phyloP scores from a whole-genome alignment of 148 eudicot genomes.

The Suaeda aralocaspica region DNA sequence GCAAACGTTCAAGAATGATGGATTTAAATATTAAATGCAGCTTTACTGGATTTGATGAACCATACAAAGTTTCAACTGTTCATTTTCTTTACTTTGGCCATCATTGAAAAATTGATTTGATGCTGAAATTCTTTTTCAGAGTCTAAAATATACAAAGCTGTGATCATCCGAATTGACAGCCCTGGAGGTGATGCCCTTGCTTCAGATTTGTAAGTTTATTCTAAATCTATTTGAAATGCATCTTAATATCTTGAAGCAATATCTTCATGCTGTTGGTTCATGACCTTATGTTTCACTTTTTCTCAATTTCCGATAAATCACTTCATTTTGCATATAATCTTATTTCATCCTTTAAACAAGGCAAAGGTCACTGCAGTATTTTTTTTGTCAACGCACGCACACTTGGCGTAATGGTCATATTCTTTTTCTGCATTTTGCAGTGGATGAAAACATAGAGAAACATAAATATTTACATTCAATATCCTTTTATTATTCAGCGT shows the following conservation, averaged over 20 bases:
- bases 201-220: constrained; percentile 85
- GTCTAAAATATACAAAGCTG: constrained; percentile 78
- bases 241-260: background rate
- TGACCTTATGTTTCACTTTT: background rate
- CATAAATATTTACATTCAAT: background rate
- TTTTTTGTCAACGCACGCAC: background rate
- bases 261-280: background rate
- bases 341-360: background rate
- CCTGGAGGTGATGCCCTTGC: constrained; percentile 99
- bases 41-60: background rate
- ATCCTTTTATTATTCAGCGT: background rate
- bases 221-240: background rate
- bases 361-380: background rate
- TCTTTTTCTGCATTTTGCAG: background rate
- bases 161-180: constrained; percentile 82
- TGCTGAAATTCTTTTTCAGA: constrained; percentile 37
- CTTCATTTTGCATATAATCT: constrained; percentile 2
- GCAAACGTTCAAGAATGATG: background rate
- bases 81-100: background rate
- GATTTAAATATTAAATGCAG: background rate
- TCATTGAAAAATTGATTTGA: background rate
- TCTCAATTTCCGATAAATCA: background rate
- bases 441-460: background rate
- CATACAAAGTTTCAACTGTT: background rate
- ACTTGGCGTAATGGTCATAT: background rate